Conservation (phyloP, 345 rosid genomes). For the Eucalyptus sp. region DNA sequence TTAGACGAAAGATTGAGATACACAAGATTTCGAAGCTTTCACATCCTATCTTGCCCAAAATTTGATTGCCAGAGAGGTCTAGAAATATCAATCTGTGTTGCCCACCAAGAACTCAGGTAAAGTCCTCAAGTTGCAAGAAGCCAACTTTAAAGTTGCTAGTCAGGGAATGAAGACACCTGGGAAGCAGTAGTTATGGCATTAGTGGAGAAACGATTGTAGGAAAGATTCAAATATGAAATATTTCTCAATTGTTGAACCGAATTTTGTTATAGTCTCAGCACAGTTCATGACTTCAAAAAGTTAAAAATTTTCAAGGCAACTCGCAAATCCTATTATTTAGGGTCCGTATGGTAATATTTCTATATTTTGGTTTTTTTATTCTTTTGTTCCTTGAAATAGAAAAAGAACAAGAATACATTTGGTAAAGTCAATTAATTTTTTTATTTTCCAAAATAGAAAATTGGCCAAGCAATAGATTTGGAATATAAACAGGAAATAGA, state of each 20-base stretch:
- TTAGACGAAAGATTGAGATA: slow-evolving; percentile 18
- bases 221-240: slow-evolving; percentile 26
- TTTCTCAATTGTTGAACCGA: slow-evolving; percentile 1
- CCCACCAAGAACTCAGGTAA: slow-evolving; percentile 19
- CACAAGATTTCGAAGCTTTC: neutral
- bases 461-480: fast-evolving
- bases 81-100: neutral
- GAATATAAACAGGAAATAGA: fast-evolving
- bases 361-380: fast-evolving
- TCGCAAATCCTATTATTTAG: fast-evolving
- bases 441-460: fast-evolving
- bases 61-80: slow-evolving; percentile 38
- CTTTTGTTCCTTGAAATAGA: too few species aligned
- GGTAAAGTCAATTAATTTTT: fast-evolving
- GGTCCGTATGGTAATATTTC: fast-evolving
- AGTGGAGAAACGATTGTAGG: slow-evolving; percentile 19
- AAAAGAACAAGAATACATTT: fast-evolving
- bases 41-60: slow-evolving; percentile 27
- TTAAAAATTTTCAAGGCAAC: fast-evolving
- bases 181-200: neutral
- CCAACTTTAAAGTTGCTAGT: slow-evolving; percentile 18
- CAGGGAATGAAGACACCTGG: neutral
- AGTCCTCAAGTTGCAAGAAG: slow-evolving; percentile 19
- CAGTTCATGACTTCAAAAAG: neutral
- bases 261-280: neutral